A percentile compares a stretch with the other conserved stretches of the same genome.
Conservation (phyloP, 805 yeast species). For the Komagataella phaffii region DNA sequence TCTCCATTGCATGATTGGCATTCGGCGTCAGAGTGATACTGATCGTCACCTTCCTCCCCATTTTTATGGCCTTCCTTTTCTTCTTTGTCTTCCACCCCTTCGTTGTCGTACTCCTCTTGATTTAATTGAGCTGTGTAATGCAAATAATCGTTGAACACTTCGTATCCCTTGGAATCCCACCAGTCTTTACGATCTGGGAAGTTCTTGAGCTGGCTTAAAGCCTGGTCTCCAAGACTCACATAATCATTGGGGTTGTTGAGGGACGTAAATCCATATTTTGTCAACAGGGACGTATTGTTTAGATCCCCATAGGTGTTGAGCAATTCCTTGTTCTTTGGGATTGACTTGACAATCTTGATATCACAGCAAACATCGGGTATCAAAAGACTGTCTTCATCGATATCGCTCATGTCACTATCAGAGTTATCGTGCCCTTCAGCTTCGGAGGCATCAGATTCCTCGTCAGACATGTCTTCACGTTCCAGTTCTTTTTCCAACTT, state of each 20-base stretch:
- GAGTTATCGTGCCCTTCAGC: slow-evolving; percentile 4
- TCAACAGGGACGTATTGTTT: slow-evolving; percentile 48
- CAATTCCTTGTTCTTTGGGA: slow-evolving; percentile 42
- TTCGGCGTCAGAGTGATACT: background rate
- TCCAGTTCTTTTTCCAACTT: slow-evolving; percentile 15
- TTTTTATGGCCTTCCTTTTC: slow-evolving; percentile 6
- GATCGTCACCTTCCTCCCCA: background rate
- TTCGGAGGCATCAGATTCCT: slow-evolving; percentile 9
- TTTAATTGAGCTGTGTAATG: slow-evolving; percentile 3
- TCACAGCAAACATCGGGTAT: slow-evolving; percentile 56
- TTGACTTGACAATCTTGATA: slow-evolving; percentile 32
- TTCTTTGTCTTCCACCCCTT: slow-evolving; percentile 7
- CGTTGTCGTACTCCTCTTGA: slow-evolving; percentile 6
- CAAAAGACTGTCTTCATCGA: slow-evolving; percentile 18
- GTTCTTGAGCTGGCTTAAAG: slow-evolving; percentile 19
- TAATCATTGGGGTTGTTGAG: slow-evolving; percentile 40
- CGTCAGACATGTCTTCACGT: slow-evolving; percentile 9
- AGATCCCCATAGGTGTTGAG: slow-evolving; percentile 78
- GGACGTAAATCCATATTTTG: slow-evolving; percentile 69
- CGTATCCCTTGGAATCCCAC: slow-evolving; percentile 35
- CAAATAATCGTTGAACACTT: slow-evolving; percentile 11
- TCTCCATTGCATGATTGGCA: background rate
- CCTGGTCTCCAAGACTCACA: slow-evolving; percentile 42
- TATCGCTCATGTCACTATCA: slow-evolving; percentile 11
- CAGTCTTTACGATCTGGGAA: slow-evolving; percentile 24